Percentiles rank a stretch among this genome's conserved stretches.
Evolutionary conservation across 2,329 filamentous ascomycete species (phyloP).

Genomic region (Ophiostoma novo-ulmi): DNA sequence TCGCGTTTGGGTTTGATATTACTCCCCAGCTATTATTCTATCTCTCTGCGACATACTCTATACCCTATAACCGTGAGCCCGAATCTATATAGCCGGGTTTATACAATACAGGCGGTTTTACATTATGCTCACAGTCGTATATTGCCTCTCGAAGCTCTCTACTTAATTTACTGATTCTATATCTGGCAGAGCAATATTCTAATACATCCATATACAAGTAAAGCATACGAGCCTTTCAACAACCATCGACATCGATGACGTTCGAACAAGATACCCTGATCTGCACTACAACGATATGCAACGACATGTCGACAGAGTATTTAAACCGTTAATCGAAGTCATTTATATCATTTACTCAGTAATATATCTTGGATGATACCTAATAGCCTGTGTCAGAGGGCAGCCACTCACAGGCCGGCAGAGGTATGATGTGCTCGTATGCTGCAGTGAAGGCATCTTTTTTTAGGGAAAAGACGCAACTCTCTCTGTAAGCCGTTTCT

Average conservation of each 20-base stretch:
- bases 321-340: not conserved
- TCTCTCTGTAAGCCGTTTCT: not conserved
- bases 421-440: constrained; percentile 1
- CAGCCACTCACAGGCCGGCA: constrained; percentile 5
- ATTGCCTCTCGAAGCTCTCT: too few species aligned
- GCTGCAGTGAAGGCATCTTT: constrained; percentile 9
- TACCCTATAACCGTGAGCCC: too few species aligned
- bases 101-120: not conserved
- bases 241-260: not conserved
- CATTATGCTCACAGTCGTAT: too few species aligned
- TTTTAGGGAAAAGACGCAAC: not conserved
- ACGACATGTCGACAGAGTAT: not conserved
- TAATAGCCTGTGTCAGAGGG: not conserved
- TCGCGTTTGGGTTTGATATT: too few species aligned
- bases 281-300: not conserved
- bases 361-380: not conserved
- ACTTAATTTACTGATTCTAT: too few species aligned
- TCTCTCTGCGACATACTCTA: not conserved
- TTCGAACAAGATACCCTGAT: not conserved
- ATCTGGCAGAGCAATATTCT: too few species aligned
- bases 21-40: not conserved
- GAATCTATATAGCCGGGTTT: not conserved
- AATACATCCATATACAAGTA: not conserved
- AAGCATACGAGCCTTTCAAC: not conserved
- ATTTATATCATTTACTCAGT: not conserved